phyloP scores from a whole-genome alignment of 257 asterid genomes.

The Voacanga thouarsii region DNA sequence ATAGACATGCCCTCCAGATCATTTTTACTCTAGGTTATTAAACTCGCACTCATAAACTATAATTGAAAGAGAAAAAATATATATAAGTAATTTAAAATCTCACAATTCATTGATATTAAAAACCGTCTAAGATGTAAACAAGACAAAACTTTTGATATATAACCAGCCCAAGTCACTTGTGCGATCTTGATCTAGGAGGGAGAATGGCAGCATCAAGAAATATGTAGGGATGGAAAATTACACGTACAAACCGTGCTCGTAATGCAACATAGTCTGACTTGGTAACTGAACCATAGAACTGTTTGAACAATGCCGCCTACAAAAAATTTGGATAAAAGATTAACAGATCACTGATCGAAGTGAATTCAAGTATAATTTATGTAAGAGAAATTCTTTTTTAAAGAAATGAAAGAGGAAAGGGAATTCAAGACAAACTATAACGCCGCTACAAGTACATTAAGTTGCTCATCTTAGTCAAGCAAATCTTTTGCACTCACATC shows the following conservation, averaged over 20 bases:
- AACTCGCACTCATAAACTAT: no score
- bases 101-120: no score
- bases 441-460: background rate
- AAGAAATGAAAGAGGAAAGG: no score
- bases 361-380: background rate
- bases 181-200: no score
- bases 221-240: slow-evolving; percentile 27
- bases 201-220: background rate
- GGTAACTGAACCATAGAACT: slow-evolving; percentile 80
- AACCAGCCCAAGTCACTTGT: no score
- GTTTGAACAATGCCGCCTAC: slow-evolving; percentile 82
- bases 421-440: background rate
- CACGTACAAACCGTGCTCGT: slow-evolving; percentile 77
- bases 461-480: background rate
- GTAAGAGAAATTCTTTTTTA: background rate
- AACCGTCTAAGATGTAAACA: no score
- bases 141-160: no score
- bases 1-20: background rate
- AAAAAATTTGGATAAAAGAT: background rate
- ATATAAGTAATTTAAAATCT: no score
- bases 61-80: no score
- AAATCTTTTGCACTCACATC: background rate
- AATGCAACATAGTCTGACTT: slow-evolving; percentile 74
- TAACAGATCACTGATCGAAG: background rate
- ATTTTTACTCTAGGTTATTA: background rate